Evolutionary conservation across 768 basidiomycete species (phyloP).

Genomic region (Crepidotus variabilis): DNA sequence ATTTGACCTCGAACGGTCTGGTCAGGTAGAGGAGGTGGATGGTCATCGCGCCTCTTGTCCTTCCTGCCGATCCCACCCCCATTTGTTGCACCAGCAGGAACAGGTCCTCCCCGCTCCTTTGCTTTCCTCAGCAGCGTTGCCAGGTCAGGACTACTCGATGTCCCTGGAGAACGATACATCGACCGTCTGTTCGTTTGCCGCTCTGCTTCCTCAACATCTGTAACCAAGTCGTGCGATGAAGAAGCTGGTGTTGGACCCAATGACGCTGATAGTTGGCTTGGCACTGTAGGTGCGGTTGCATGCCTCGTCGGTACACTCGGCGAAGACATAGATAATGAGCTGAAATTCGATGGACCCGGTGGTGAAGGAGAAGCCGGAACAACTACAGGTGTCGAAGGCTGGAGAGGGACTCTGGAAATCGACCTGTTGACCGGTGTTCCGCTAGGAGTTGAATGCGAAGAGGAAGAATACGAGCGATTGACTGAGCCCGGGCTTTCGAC

Average conservation of each 20-base stretch:
- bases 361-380: conserved; percentile 70
- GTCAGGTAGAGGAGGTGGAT: conserved; percentile 14
- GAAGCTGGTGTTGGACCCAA: conserved; percentile 39
- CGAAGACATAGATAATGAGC: conserved; percentile 18
- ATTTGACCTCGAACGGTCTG: conserved; percentile 7
- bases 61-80: conserved; percentile 14
- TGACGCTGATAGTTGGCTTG: conserved; percentile 19
- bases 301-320: conserved; percentile 12
- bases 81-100: conserved; percentile 16
- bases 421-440: conserved; percentile 22
- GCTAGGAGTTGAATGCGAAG: conserved; percentile 19
- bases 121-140: conserved; percentile 84
- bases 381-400: conserved; percentile 58
- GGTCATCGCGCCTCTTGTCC: conserved; percentile 16
- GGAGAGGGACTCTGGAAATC: conserved; percentile 22
- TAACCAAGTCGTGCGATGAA: conserved; percentile 55
- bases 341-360: conserved; percentile 6
- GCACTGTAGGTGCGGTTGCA: conserved; percentile 17
- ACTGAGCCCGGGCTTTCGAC: conserved; percentile 39
- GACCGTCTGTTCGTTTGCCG: conserved; percentile 75
- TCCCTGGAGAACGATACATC: conserved; percentile 85
- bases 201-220: conserved; percentile 66
- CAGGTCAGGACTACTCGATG: conserved; percentile 88
- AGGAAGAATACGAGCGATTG: conserved; percentile 38
- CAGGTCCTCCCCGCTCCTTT: conserved; percentile 57